Evolutionary conservation across 2,329 filamentous ascomycete species (phyloP).

Genomic region (Penicillium sp.): DNA sequence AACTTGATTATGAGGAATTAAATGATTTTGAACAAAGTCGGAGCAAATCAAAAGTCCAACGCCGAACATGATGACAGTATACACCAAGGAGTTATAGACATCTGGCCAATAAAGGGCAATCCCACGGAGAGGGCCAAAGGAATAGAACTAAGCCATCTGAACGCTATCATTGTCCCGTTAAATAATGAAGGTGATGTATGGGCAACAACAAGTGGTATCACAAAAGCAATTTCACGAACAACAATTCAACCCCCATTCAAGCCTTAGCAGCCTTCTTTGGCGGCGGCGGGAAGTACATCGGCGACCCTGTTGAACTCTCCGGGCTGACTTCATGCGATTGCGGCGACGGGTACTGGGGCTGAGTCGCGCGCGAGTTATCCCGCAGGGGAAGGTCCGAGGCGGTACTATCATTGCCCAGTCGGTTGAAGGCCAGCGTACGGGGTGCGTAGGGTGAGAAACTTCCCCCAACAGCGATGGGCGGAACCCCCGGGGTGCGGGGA

Average conservation of each 20-base stretch:
- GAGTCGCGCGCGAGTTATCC: conserved; percentile 25
- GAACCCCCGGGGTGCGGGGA: conserved; percentile 28
- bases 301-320: conserved; percentile 9
- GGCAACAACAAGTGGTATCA: conserved; percentile 8
- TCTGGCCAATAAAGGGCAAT: not conserved
- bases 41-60: not conserved
- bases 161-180: not conserved
- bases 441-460: conserved; percentile 32
- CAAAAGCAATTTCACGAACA: conserved; percentile 1
- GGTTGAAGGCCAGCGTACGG: conserved; percentile 43
- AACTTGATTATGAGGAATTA: conserved; percentile 1
- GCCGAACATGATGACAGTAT: conserved; percentile 2
- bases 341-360: conserved; percentile 23
- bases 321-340: conserved; percentile 17
- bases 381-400: conserved; percentile 43
- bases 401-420: conserved; percentile 33
- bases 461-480: conserved; percentile 29
- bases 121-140: not conserved
- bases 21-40: not conserved
- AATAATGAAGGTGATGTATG: conserved; percentile 7
- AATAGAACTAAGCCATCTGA: not conserved
- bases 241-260: conserved; percentile 7
- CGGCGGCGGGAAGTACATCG: conserved; percentile 45
- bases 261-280: conserved; percentile 38
- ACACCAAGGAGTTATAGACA: not conserved